Conservation (phyloP, 768 basidiomycete species). For the Coprinopsis strossmayeri region DNA sequence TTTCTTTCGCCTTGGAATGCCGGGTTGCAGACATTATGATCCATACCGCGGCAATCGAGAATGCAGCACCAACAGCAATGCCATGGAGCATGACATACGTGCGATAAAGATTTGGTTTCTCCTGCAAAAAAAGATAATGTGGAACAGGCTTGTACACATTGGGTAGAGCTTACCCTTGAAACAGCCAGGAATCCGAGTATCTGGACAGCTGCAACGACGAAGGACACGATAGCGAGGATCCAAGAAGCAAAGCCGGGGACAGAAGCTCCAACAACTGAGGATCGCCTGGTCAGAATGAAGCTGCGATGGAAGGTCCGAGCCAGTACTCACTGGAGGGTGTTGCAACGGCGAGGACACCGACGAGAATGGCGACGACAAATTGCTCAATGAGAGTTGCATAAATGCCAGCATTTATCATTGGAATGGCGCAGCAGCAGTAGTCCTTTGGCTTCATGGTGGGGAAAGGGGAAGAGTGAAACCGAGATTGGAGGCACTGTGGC, state of each 20-base stretch:
- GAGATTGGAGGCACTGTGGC: conserved; percentile 6
- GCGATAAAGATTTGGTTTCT: conserved; percentile 57
- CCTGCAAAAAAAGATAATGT: conserved; percentile 27
- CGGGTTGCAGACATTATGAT: conserved; percentile 72
- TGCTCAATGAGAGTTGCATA: conserved; percentile 78
- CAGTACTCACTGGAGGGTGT: conserved; percentile 68
- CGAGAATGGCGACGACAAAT: conserved; percentile 54
- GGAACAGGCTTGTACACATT: not conserved
- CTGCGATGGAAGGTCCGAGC: conserved; percentile 1
- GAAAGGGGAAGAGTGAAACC: conserved; percentile 14
- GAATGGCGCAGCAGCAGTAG: conserved; percentile 92
- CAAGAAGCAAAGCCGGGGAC: conserved; percentile 71
- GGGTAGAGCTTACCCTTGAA: conserved; percentile 50
- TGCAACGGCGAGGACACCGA: conserved; percentile 68
- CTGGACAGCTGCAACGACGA: conserved; percentile 71
- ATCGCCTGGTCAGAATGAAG: not conserved
- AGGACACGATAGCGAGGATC: conserved; percentile 73
- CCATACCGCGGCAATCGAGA: conserved; percentile 77
- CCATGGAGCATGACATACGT: conserved; percentile 66
- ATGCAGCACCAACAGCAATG: conserved; percentile 47
- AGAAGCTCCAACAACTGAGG: conserved; percentile 76
- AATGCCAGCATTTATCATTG: conserved; percentile 85
- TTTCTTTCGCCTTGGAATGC: conserved; percentile 63
- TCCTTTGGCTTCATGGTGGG: conserved; percentile 68
- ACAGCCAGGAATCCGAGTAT: conserved; percentile 84